Percentiles rank a stretch among this genome's conserved stretches.
Conservation (phyloP, 768 basidiomycete genomes). For the Mycena galopus region DNA sequence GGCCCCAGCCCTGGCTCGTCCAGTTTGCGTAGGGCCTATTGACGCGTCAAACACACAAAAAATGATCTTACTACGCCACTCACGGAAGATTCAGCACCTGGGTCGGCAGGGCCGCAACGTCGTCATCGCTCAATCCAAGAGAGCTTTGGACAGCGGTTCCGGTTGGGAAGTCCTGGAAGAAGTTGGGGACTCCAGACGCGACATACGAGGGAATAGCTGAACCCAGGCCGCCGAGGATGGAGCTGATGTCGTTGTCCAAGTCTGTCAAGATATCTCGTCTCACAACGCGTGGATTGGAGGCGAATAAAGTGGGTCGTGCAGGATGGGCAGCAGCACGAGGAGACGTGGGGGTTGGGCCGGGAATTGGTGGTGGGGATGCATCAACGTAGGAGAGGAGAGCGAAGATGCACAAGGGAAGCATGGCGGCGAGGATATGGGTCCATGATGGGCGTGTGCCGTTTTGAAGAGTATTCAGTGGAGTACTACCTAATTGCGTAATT, state of each 20-base stretch:
- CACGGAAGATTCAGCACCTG: constrained; percentile 36
- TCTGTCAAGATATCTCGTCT: constrained; percentile 17
- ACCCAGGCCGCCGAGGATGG: constrained; percentile 18
- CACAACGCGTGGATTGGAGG: constrained; percentile 3
- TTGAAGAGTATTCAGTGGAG: background rate
- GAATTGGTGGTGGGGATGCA: constrained; percentile 16
- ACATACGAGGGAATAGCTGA: constrained; percentile 32
- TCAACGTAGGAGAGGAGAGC: constrained; percentile 1
- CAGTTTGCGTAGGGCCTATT: constrained; percentile 25
- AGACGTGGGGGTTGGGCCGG: constrained; percentile 23
- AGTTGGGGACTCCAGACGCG: constrained; percentile 30
- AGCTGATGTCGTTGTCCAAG: constrained; percentile 18
- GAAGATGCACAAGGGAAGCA: constrained; percentile 18
- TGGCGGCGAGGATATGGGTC: background rate
- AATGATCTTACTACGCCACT: constrained; percentile 26
- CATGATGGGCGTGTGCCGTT: too few relatives aligned
- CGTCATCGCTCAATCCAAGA: constrained; percentile 18
- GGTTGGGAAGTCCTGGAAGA: constrained; percentile 32
- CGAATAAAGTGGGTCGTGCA: constrained; percentile 25
- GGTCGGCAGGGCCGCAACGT: constrained; percentile 20
- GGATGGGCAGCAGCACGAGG: constrained; percentile 1
- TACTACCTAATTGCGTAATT: background rate
- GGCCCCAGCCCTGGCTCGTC: constrained; percentile 29
- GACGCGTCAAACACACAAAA: background rate
- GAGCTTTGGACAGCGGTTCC: constrained; percentile 29